phyloP scores from a whole-genome alignment of 441 rosid genomes.

The Capsella rubella region DNA sequence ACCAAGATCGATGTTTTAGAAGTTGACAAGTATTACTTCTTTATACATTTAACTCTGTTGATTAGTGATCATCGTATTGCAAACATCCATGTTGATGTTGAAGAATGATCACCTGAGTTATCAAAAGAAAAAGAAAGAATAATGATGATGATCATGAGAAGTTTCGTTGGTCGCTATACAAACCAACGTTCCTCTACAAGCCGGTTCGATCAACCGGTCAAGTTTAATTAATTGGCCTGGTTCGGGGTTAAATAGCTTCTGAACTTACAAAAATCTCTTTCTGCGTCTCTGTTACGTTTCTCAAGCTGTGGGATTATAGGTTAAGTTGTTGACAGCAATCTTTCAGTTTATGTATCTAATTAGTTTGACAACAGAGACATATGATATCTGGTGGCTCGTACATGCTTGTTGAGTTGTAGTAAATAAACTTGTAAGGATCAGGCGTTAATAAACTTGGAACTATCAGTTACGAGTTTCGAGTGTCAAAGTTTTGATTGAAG shows the following conservation, averaged over 20 bases:
- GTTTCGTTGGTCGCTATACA: slow-evolving; percentile 8
- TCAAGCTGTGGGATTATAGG: neutral
- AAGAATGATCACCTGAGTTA: neutral
- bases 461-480: slow-evolving; percentile 75
- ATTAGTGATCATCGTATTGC: neutral
- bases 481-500: neutral
- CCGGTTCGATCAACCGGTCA: neutral
- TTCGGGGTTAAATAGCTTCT: neutral
- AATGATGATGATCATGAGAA: neutral
- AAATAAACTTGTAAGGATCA: slow-evolving; percentile 83
- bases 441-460: slow-evolving; percentile 91
- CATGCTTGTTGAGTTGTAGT: slow-evolving; percentile 49
- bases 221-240: neutral
- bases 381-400: neutral
- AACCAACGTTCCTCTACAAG: neutral
- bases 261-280: neutral
- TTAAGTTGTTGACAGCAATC: neutral
- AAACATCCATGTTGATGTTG: neutral
- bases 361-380: neutral
- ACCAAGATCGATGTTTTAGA: neutral
- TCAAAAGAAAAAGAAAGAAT: neutral
- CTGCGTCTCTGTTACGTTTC: slow-evolving; percentile 4
- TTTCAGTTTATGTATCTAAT: neutral
- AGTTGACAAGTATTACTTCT: too few species aligned
- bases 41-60: neutral